phyloP scores from a whole-genome alignment of 2,329 filamentous ascomycete species.

The Calonectria henricotiae region DNA sequence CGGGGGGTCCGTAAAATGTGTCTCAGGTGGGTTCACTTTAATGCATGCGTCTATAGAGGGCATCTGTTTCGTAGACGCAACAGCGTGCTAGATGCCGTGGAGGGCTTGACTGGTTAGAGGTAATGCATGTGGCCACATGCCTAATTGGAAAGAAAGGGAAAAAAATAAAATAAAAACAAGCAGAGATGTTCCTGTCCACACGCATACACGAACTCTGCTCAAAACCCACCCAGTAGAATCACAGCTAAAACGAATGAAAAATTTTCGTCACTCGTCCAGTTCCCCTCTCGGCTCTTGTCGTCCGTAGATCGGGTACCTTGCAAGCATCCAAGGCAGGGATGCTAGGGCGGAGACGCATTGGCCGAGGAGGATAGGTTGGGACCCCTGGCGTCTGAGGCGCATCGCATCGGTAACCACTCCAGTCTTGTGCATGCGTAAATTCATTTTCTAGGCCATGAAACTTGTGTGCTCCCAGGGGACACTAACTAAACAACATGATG shows the following conservation, averaged over 20 bases:
- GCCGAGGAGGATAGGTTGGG: conserved; percentile 11
- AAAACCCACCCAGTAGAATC: conserved; percentile 11
- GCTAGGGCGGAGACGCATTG: conserved; percentile 22
- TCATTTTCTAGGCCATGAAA: conserved; percentile 20
- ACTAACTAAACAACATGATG: neutral
- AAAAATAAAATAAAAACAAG: neutral
- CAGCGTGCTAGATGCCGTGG: neutral
- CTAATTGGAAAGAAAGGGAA: neutral
- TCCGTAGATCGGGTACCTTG: conserved; percentile 38
- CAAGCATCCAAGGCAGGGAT: conserved; percentile 34
- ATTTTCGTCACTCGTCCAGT: conserved; percentile 18
- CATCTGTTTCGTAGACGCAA: conserved; percentile 5
- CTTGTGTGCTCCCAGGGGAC: neutral
- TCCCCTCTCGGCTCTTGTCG: conserved; percentile 24
- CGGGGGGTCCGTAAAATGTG: conserved; percentile 17
- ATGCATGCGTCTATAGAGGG: conserved; percentile 13
- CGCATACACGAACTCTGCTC: neutral
- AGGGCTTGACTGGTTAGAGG: neutral
- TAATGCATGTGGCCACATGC: neutral
- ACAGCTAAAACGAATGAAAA: conserved; percentile 21
- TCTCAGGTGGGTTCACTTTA: conserved; percentile 19
- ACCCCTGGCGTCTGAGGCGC: conserved; percentile 34
- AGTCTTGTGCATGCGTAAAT: conserved; percentile 27
- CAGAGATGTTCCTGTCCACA: neutral
- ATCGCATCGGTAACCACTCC: conserved; percentile 35